These are phyloP conservation scores for Plasmodium billcollinsi DNA, from an alignment of 169 alveolate genomes.

Conservation along the genomic window DNA sequence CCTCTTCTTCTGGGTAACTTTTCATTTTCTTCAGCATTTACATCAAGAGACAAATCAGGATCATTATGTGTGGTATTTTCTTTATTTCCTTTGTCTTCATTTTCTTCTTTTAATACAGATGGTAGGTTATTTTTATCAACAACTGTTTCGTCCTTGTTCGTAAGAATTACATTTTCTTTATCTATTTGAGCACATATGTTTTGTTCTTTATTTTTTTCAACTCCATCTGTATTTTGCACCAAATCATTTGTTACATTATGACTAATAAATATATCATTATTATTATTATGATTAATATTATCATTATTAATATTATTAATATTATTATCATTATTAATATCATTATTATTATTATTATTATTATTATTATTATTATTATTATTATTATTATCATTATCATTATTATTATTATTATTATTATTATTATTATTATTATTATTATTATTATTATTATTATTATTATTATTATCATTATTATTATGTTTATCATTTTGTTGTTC, in stretches of 20 bases:
- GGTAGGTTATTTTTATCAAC: slow-evolving; percentile 17
- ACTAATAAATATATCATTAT: neutral
- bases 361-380: neutral
- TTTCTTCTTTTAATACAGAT: neutral
- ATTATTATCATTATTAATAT: neutral
- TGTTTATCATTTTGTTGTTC: neutral
- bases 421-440: neutral
- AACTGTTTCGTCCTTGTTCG: slow-evolving; percentile 12
- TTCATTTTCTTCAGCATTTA: no score
- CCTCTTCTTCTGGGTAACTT: neutral
- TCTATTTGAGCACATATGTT: neutral
- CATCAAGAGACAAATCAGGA: neutral
- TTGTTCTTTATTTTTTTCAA: neutral
- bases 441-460: neutral
- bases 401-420: neutral
- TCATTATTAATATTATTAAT: neutral
- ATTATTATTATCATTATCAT: neutral
- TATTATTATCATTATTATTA: slow-evolving; percentile 3
- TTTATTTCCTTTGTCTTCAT: neutral
- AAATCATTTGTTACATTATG: neutral
- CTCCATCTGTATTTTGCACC: neutral
- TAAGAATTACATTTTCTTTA: neutral
- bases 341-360: neutral
- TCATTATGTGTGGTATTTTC: neutral
- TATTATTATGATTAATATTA: neutral